phyloP scores from a whole-genome alignment of 148 eudicot species.

The Talinum fruticosum region DNA sequence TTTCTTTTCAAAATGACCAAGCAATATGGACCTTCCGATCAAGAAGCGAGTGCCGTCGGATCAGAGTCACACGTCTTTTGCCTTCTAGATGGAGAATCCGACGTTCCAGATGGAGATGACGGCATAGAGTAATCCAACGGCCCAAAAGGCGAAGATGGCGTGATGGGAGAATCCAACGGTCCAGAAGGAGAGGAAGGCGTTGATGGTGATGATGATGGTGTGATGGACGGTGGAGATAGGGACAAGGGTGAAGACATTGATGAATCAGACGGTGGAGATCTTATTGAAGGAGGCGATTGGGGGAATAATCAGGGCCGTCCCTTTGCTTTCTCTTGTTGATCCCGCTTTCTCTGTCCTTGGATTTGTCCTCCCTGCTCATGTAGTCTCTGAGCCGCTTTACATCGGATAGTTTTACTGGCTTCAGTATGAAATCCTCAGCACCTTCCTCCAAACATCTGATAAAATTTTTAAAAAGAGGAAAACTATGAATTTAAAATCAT shows the following conservation, averaged over 20 bases:
- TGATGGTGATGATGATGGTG: constrained; percentile 16
- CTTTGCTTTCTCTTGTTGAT: constrained; percentile 56
- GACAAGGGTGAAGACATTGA: constrained; percentile 18
- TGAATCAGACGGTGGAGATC: constrained; percentile 33
- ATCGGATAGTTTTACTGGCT: constrained; percentile 73
- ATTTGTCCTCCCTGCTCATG: constrained; percentile 54
- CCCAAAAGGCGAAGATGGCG: not conserved
- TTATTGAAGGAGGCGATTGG: constrained; percentile 35
- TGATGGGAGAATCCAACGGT: constrained; percentile 1
- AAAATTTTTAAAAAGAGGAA: not conserved
- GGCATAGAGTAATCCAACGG: constrained; percentile 5
- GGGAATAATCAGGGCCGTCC: constrained; percentile 43
- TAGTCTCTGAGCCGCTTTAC: constrained; percentile 59
- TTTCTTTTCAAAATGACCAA: not conserved
- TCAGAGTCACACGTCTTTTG: constrained; percentile 30
- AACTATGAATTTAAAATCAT: not conserved
- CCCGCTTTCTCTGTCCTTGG: constrained; percentile 21
- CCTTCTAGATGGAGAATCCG: constrained; percentile 37
- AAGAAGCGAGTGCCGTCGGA: not conserved
- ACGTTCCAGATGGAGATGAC: constrained; percentile 13
- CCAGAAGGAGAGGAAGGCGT: constrained; percentile 9
- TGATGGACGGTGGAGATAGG: constrained; percentile 20
- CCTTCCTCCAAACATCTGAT: constrained; percentile 89
- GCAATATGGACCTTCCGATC: constrained; percentile 14
- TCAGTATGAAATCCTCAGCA: constrained; percentile 77